Percentiles rank a stretch among this genome's conserved stretches.
These are phyloP conservation scores for Raffaelea albimanens DNA, from an alignment of 2,329 filamentous ascomycete species.

Conservation along the genomic window DNA sequence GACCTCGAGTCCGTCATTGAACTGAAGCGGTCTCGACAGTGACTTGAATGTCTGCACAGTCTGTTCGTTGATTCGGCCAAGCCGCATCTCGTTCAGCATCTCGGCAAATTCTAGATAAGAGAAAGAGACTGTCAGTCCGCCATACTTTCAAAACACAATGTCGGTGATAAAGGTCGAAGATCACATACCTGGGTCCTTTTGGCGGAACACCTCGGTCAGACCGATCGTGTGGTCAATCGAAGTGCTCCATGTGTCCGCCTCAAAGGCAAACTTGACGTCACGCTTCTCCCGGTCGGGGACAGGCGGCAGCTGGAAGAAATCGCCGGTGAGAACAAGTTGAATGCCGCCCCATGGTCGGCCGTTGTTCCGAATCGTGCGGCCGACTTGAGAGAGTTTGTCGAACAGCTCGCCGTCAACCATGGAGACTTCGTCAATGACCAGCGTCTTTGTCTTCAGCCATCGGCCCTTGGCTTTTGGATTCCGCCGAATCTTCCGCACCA, in stretches of 20 bases:
- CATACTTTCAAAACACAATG: background rate
- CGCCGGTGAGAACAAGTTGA: slow-evolving; percentile 88
- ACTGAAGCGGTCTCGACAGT: slow-evolving; percentile 60
- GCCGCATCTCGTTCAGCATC: slow-evolving; percentile 97
- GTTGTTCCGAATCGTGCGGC: slow-evolving; percentile 77
- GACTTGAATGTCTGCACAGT: slow-evolving; percentile 70
- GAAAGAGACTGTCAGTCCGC: slow-evolving; percentile 16
- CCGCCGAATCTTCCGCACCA: slow-evolving; percentile 83
- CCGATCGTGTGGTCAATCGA: slow-evolving; percentile 94
- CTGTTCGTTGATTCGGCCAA: slow-evolving; percentile 68
- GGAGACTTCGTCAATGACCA: slow-evolving; percentile 91
- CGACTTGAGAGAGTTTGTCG: slow-evolving; percentile 88
- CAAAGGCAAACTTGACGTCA: slow-evolving; percentile 81
- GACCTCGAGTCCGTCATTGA: slow-evolving; percentile 66
- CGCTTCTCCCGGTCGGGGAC: slow-evolving; percentile 68
- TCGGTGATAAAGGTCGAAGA: background rate
- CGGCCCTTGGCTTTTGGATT: slow-evolving; percentile 81
- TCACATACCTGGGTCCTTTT: slow-evolving; percentile 63
- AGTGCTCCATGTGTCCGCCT: slow-evolving; percentile 83
- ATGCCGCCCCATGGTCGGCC: slow-evolving; percentile 92
- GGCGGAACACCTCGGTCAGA: slow-evolving; percentile 90
- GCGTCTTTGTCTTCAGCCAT: slow-evolving; percentile 79
- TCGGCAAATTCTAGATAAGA: slow-evolving; percentile 61
- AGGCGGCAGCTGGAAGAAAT: slow-evolving; percentile 95
- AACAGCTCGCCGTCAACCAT: slow-evolving; percentile 98